Evolutionary conservation across 257 asterid genomes (phyloP), one percentile per base, ranked within the genome.

Genomic region (Lycium ferocissimum): DNA sequence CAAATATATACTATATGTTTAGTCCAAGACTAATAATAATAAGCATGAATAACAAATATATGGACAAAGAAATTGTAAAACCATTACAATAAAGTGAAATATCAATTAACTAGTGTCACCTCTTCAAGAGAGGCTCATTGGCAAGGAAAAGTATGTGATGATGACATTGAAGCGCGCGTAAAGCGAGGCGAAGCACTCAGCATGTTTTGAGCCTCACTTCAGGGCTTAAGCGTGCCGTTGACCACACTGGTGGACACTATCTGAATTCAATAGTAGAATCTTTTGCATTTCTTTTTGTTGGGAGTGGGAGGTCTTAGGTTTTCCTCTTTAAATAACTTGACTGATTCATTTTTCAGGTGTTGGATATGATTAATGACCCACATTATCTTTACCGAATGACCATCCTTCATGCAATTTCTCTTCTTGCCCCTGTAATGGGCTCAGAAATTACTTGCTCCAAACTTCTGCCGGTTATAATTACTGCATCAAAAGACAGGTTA

Each of bases 401-500:
- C 79, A 88, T 93, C 78, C 90, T 89, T 65, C 88, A 81, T 43
- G 97, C 95, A 61, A 73, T 90, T 84, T 90, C 94, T 57, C 92
- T 91, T 79, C 94, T 93, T 81, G 91, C 94, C 84, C 92, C 89
- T 38, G 89, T 87, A 47, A 86, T 91, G 94, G 94, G 94, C 82
- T 85, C 92, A 6, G 92, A 90, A 67, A 85, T 91, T 78, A 87
- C 94, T 56, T 90, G 92, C 79, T 88, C 91, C 38, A 90, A 86
- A 72, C 91, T 89, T 71, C 88, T 91, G 76, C 94, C 94, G 18
- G 94, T 90, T n/a, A 85, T 91, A 58, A 91, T 95, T 49, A 84
- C 90, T 57, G 93, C 98, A 72, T 88, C 97, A 13, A 96, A 96
- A 90, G 99, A 96, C 92, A 91, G 98, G 99, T 96, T 80, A 70